phyloP scores from a whole-genome alignment of 2,329 filamentous ascomycete species.

The Apiospora koreana region DNA sequence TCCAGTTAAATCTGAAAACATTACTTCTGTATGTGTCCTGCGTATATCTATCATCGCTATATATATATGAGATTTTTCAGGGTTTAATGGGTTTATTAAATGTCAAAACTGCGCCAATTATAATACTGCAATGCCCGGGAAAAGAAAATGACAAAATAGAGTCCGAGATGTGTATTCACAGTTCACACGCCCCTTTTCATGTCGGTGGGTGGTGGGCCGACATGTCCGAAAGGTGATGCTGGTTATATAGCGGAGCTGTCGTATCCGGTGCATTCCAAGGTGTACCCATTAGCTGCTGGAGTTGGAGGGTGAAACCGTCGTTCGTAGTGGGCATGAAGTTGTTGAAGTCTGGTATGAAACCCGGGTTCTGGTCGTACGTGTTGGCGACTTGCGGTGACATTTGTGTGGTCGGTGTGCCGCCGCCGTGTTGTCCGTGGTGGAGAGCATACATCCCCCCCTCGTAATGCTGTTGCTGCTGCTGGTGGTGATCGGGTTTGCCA shows the following conservation, averaged over 20 bases:
- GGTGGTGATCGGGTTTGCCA: neutral
- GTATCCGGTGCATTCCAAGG: conserved; percentile 13
- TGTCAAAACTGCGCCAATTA: too few species aligned
- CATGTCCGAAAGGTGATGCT: conserved; percentile 2
- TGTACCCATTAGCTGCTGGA: conserved; percentile 16
- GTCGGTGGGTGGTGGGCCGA: neutral
- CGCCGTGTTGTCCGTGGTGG: conserved; percentile 11
- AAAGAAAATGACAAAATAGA: neutral
- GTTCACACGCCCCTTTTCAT: neutral
- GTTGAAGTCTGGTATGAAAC: conserved; percentile 13
- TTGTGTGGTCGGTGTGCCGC: neutral
- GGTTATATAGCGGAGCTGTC: conserved; percentile 9
- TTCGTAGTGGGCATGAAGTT: conserved; percentile 11
- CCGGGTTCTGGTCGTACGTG: neutral
- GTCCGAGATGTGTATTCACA: neutral
- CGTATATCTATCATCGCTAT: neutral
- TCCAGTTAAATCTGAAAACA: neutral
- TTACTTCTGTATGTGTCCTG: neutral
- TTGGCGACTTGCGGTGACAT: neutral
- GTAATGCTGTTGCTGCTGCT: neutral
- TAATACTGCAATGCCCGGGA: neutral
- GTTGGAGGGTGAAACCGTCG: conserved; percentile 15
- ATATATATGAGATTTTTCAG: neutral
- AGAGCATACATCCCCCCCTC: conserved; percentile 12
- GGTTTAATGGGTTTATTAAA: neutral